Evolutionary conservation across 352 stramenopile species (phyloP).

Genomic region (Pythium aristosporum): DNA sequence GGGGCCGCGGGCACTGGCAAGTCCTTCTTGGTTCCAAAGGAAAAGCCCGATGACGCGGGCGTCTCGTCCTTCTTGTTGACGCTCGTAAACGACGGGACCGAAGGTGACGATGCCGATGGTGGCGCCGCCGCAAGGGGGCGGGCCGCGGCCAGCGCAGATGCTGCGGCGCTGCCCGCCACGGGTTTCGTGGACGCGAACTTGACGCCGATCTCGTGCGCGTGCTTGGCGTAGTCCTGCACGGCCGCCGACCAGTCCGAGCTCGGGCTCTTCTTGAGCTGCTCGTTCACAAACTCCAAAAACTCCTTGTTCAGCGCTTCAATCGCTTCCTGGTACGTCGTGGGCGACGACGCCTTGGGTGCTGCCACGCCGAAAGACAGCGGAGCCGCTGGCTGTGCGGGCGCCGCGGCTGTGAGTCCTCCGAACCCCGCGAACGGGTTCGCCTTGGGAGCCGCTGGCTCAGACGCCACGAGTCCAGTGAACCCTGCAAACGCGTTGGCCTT

Average conservation of each 20-base stretch:
- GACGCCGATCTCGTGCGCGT: constrained; percentile 53
- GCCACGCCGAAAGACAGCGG: constrained; percentile 4
- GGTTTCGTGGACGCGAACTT: constrained; percentile 69
- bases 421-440: constrained; percentile 38
- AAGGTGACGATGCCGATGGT: constrained; percentile 7
- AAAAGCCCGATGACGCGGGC: constrained; percentile 24
- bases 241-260: constrained; percentile 62
- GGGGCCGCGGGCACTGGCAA: background rate
- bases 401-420: constrained; percentile 22
- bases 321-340: constrained; percentile 63
- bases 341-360: background rate
- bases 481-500: constrained; percentile 64
- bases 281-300: constrained; percentile 72
- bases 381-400: constrained; percentile 12
- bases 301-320: constrained; percentile 83
- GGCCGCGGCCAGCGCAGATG: constrained; percentile 1
- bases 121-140: constrained; percentile 25
- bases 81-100: constrained; percentile 17
- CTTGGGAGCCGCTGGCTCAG: constrained; percentile 7
- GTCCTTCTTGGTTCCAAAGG: constrained; percentile 21
- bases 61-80: constrained; percentile 11
- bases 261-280: constrained; percentile 65
- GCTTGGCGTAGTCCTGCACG: constrained; percentile 74
- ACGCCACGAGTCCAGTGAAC: constrained; percentile 51
- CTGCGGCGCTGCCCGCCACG: constrained; percentile 32